Percentiles rank a stretch among this genome's conserved stretches.
phyloP scores from a whole-genome alignment of 306 rosid species.

The Sophora flavescens region DNA sequence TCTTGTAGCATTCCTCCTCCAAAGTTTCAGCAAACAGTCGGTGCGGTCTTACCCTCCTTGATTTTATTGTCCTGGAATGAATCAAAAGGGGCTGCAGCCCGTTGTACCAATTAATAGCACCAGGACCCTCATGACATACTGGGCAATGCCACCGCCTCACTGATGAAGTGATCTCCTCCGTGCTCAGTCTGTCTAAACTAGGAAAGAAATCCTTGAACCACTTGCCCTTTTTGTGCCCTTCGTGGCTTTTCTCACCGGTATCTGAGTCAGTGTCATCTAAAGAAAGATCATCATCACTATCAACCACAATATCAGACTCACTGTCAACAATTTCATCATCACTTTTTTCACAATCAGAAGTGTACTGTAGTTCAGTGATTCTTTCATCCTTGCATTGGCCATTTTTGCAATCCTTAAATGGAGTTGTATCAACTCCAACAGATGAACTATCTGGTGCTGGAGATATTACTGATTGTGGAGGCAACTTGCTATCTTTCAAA shows the following conservation, averaged over 20 bases:
- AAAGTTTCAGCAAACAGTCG: constrained; percentile 56
- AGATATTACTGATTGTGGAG: background rate
- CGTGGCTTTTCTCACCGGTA: constrained; percentile 50
- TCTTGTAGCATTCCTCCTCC: constrained; percentile 56
- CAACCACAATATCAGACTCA: constrained; percentile 50
- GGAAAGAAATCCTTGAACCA: constrained; percentile 60
- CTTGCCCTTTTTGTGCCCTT: constrained; percentile 49
- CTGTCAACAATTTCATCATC: constrained; percentile 42
- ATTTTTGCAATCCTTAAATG: constrained; percentile 6
- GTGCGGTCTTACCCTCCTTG: constrained; percentile 59
- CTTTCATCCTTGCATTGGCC: constrained; percentile 17
- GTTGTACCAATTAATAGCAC: constrained; percentile 68
- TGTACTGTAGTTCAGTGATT: constrained; percentile 7
- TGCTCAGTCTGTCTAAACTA: constrained; percentile 31
- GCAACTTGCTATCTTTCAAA: constrained; percentile 24
- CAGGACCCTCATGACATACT: constrained; percentile 59
- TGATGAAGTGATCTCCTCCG: constrained; percentile 50
- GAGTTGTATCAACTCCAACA: constrained; percentile 18
- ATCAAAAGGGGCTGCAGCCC: constrained; percentile 61
- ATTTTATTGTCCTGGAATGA: constrained; percentile 57
- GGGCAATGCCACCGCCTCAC: constrained; percentile 61
- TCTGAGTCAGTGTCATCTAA: constrained; percentile 57
- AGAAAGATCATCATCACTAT: constrained; percentile 51
- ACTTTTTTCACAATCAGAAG: constrained; percentile 17
- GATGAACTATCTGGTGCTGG: background rate